Evolutionary conservation across 345 rosid species (phyloP).

Genomic region (Linum trigynum): DNA sequence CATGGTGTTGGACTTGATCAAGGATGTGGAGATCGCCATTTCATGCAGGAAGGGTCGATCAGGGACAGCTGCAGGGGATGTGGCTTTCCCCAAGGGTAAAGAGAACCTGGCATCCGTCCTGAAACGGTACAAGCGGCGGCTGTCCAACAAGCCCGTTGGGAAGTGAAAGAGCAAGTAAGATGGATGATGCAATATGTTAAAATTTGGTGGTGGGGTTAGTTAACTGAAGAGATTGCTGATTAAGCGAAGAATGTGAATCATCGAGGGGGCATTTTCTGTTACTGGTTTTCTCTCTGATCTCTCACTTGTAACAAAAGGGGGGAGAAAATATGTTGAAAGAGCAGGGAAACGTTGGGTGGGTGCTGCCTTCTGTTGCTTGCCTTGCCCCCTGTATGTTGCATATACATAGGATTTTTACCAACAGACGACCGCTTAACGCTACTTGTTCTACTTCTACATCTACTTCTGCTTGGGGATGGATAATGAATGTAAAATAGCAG

Average conservation of each 20-base stretch:
- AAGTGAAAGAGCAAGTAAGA: not conserved
- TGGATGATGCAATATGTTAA: not conserved
- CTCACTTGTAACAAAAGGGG: too few species aligned
- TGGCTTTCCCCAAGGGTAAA: slow-evolving; percentile 90
- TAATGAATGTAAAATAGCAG: too few species aligned
- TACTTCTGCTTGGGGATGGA: too few species aligned
- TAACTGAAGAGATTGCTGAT: not conserved
- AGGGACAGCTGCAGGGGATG: slow-evolving; percentile 96
- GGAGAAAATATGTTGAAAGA: too few species aligned
- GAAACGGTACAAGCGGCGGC: slow-evolving; percentile 84
- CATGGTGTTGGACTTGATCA: slow-evolving; percentile 59
- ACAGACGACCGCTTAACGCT: too few species aligned
- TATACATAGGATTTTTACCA: not conserved
- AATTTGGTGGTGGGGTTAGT: not conserved
- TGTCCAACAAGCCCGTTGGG: slow-evolving; percentile 42
- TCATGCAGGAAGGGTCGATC: slow-evolving; percentile 82
- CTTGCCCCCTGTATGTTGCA: not conserved
- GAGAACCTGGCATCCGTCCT: slow-evolving; percentile 94
- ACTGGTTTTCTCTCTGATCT: not conserved
- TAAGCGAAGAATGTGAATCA: not conserved
- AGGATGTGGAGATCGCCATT: slow-evolving; percentile 87
- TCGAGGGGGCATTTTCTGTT: too few species aligned
- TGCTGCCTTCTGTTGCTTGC: not conserved
- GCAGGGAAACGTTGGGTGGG: not conserved
- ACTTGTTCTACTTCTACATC: too few species aligned